These are phyloP conservation scores for Termitomyces sp. DNA, from an alignment of 768 basidiomycete species.

Conservation along the genomic window DNA sequence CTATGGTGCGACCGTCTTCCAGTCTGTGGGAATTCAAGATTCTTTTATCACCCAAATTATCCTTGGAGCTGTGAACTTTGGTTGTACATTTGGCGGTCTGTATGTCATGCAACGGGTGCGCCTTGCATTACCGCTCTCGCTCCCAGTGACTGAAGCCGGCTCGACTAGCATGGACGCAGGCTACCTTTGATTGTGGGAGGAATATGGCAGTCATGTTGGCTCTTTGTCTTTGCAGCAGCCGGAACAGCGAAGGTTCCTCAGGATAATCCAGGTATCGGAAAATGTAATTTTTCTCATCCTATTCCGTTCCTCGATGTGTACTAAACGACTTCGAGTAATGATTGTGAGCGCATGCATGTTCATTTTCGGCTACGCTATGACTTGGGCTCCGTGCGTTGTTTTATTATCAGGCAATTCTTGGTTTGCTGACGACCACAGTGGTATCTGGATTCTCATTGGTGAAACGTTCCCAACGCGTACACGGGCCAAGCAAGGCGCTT, in stretches of 20 bases:
- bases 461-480: constrained; percentile 74
- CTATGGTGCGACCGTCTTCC: constrained; percentile 61
- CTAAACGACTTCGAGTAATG: constrained; percentile 36
- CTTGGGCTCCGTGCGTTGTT: constrained; percentile 52
- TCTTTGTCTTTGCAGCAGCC: constrained; percentile 70
- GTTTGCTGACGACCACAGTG: constrained; percentile 21
- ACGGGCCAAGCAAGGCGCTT: constrained; percentile 63
- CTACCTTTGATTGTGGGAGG: constrained; percentile 63
- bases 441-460: constrained; percentile 73
- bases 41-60: constrained; percentile 73
- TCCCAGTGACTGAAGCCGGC: not conserved
- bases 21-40: constrained; percentile 61
- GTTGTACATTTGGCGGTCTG: constrained; percentile 67
- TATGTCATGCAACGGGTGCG: constrained; percentile 64
- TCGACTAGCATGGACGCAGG: constrained; percentile 54
- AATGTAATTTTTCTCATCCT: constrained; percentile 28
- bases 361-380: constrained; percentile 66
- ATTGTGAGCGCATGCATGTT: constrained; percentile 67
- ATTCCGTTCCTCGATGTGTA: not conserved
- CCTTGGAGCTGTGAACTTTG: constrained; percentile 68
- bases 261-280: constrained; percentile 44
- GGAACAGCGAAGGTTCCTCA: constrained; percentile 58
- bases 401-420: not conserved
- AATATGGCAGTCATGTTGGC: constrained; percentile 65
- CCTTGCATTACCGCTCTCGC: constrained; percentile 5